Evolutionary conservation across 352 stramenopile genomes (phyloP), one percentile per base, ranked within the genome.

Genomic region (Globisporangium emineosum): DNA sequence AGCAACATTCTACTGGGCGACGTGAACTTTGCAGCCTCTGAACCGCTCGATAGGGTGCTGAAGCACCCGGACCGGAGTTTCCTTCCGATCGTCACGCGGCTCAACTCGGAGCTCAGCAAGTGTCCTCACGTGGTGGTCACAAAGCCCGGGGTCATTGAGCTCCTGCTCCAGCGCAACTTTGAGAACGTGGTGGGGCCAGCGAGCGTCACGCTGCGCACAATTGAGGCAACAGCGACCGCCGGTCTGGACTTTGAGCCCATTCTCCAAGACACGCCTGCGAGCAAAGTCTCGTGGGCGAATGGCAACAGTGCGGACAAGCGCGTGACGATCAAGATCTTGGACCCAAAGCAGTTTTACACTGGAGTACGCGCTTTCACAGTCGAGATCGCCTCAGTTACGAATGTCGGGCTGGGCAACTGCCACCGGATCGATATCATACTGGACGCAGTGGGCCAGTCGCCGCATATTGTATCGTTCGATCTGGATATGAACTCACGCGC

Each of bases 111-210:
- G 0, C 65, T 90, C 0, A 65, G 75, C n/a, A 61, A 76, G 23
- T 90, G 83, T 64, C 77, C 81, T 5, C 75, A 72, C 13, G 5
- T 90, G 7, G 55, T 81, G 17, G 56, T 77, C 7, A 69, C 56
- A 0, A 60, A 68, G 1, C 60, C 79, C 10, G 81, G 81, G 15
- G 42, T 65, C 2, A 6, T 91, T 5, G 72, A 68, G 5, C 43
- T 94, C 4, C 63, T 69, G 17, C 61, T 94, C 32, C 78, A 83
- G 13, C 79, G 83, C 9, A 76, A 78, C 50, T 89, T 83, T 58
- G 76, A 62, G 9, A 73, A 62, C 5, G 66, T 83, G 27, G 19
- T 45, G 15, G 66, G 69, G 4, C 56, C 67, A 0, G 73, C 71
- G 8, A 68, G 57, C 21, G 75, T 81, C 0, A 66, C 60, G 1